A percentile compares a stretch with the other conserved stretches of the same genome.
Conservation (phyloP, 345 rosid species). For the Acer yangbiense region DNA sequence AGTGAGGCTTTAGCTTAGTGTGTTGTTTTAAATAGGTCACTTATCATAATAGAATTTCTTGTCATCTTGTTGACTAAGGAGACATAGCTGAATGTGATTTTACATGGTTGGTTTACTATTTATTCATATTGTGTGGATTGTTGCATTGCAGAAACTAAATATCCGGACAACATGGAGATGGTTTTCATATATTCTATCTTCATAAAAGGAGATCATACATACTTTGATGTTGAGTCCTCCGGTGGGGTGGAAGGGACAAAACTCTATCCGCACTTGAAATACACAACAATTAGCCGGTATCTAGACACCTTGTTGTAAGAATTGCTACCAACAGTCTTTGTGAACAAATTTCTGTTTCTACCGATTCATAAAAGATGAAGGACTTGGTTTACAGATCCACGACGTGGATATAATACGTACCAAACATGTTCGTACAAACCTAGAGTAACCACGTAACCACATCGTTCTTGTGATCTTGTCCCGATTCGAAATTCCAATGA, state of each 20-base stretch:
- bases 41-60: too few species aligned
- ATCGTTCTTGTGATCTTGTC: too few species aligned
- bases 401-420: too few species aligned
- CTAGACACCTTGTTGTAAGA: slow-evolving; percentile 41
- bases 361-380: too few species aligned
- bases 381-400: too few species aligned
- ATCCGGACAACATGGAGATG: slow-evolving; percentile 49
- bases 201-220: slow-evolving; percentile 62
- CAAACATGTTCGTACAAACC: too few species aligned
- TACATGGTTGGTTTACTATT: neutral
- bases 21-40: neutral
- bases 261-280: slow-evolving; percentile 53
- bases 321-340: neutral
- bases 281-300: slow-evolving; percentile 44
- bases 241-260: slow-evolving; percentile 49
- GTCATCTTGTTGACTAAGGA: neutral
- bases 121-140: neutral
- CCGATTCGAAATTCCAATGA: too few species aligned
- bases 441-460: too few species aligned
- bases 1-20: neutral
- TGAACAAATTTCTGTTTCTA: neutral
- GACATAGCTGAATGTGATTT: neutral
- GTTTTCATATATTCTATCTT: slow-evolving; percentile 57
- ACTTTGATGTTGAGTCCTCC: slow-evolving; percentile 39
- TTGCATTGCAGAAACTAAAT: slow-evolving; percentile 53